Conservation (phyloP, 306 rosid species). For the Corylus heterophylla region DNA sequence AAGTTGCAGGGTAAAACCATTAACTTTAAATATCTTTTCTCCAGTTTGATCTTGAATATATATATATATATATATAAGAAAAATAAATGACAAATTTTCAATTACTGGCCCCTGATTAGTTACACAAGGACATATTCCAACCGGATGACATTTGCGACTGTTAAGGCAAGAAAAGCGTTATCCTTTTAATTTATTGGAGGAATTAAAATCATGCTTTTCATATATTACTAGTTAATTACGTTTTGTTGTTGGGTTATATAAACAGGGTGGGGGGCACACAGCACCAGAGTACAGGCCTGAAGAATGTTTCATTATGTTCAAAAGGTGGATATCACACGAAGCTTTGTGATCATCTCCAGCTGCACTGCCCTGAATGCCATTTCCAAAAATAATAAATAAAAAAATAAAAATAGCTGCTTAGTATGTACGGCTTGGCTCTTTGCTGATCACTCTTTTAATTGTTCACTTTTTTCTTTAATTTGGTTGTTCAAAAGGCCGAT, state of each 20-base stretch:
- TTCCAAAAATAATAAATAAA: background rate
- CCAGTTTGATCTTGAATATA: background rate
- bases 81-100: background rate
- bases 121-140: slow-evolving; percentile 67
- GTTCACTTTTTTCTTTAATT: too few relatives aligned
- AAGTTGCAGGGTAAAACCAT: slow-evolving; percentile 60
- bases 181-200: background rate
- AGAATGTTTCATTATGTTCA: slow-evolving; percentile 50
- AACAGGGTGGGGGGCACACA: slow-evolving; percentile 72
- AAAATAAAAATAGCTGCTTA: background rate
- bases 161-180: slow-evolving; percentile 47
- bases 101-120: slow-evolving; percentile 23
- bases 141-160: slow-evolving; percentile 67
- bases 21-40: background rate
- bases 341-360: slow-evolving; percentile 21
- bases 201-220: too few relatives aligned
- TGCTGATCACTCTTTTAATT: too few relatives aligned
- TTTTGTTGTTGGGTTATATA: background rate
- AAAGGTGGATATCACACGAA: slow-evolving; percentile 43
- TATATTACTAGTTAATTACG: too few relatives aligned
- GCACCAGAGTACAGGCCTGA: slow-evolving; percentile 50
- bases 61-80: background rate
- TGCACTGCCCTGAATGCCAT: background rate
- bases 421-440: background rate
- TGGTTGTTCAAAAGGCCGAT: too few relatives aligned